phyloP scores from a whole-genome alignment of 768 basidiomycete genomes.

The Scleroderma citrinum region DNA sequence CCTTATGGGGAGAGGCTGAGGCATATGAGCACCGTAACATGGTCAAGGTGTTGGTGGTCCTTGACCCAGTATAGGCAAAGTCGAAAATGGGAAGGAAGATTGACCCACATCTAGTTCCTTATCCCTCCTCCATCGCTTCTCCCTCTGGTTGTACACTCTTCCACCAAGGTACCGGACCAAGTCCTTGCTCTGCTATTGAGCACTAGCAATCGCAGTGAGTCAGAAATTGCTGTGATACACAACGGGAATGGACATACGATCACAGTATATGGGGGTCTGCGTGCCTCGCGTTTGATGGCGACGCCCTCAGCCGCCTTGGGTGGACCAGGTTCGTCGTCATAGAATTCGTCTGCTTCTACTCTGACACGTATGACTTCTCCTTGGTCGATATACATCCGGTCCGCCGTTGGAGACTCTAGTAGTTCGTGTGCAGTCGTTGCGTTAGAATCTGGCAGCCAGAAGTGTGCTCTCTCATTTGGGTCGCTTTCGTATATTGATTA shows the following conservation, averaged over 20 bases:
- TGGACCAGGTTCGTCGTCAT: conserved; percentile 82
- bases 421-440: conserved; percentile 50
- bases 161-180: conserved; percentile 78
- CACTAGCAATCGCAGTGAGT: conserved; percentile 40
- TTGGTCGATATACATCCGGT: conserved; percentile 78
- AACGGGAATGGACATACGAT: conserved; percentile 40
- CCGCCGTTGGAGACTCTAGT: conserved; percentile 58
- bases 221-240: background rate
- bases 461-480: conserved; percentile 75
- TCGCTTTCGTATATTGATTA: conserved; percentile 41
- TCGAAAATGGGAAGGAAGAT: too few species aligned
- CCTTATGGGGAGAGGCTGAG: too few species aligned
- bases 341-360: conserved; percentile 78
- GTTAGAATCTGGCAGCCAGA: conserved; percentile 69
- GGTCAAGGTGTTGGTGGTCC: too few species aligned
- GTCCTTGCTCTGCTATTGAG: conserved; percentile 77
- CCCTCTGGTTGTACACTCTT: conserved; percentile 41
- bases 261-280: conserved; percentile 61
- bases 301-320: conserved; percentile 71
- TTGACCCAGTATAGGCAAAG: background rate
- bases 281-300: conserved; percentile 42
- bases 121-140: conserved; percentile 37
- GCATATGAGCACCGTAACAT: too few species aligned
- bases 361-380: conserved; percentile 72
- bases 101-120: too few species aligned